These are phyloP conservation scores for Penicillium bovifimosum DNA, from an alignment of 495 filamentous ascomycete species.

Conservation along the genomic window DNA sequence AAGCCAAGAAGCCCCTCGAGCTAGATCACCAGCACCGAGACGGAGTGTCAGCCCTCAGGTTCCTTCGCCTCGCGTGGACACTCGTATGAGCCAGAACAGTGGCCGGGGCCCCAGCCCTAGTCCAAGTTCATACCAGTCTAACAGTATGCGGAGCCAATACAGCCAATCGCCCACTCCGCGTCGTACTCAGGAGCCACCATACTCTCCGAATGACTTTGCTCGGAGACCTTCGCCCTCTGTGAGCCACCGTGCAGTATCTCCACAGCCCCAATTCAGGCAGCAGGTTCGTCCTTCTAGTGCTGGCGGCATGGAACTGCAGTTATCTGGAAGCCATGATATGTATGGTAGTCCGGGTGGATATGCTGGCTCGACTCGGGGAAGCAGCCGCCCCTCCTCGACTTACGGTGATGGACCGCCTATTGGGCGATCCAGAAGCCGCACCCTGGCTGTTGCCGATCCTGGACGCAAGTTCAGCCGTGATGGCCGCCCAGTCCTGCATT, in stretches of 20 bases:
- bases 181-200: slow-evolving; percentile 51
- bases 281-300: slow-evolving; percentile 62
- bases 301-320: slow-evolving; percentile 74
- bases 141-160: slow-evolving; percentile 37
- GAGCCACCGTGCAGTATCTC: slow-evolving; percentile 48
- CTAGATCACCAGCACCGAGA: slow-evolving; percentile 46
- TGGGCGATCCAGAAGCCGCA: slow-evolving; percentile 71
- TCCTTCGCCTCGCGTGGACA: slow-evolving; percentile 29
- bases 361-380: slow-evolving; percentile 45
- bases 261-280: slow-evolving; percentile 52
- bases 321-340: slow-evolving; percentile 52
- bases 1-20: slow-evolving; percentile 39
- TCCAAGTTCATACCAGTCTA: slow-evolving; percentile 36
- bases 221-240: slow-evolving; percentile 49
- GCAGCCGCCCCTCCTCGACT: slow-evolving; percentile 50
- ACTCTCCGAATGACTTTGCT: slow-evolving; percentile 45
- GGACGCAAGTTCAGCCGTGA: slow-evolving; percentile 74
- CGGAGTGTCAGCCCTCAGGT: slow-evolving; percentile 51
- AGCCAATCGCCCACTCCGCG: slow-evolving; percentile 42
- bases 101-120: slow-evolving; percentile 30
- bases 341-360: slow-evolving; percentile 48
- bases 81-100: slow-evolving; percentile 38
- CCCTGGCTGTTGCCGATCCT: slow-evolving; percentile 55
- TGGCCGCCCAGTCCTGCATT: slow-evolving; percentile 83
- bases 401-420: slow-evolving; percentile 52